Evolutionary conservation across 2,329 filamentous ascomycete genomes (phyloP).

Genomic region (Penicillium aurantiogriseum): DNA sequence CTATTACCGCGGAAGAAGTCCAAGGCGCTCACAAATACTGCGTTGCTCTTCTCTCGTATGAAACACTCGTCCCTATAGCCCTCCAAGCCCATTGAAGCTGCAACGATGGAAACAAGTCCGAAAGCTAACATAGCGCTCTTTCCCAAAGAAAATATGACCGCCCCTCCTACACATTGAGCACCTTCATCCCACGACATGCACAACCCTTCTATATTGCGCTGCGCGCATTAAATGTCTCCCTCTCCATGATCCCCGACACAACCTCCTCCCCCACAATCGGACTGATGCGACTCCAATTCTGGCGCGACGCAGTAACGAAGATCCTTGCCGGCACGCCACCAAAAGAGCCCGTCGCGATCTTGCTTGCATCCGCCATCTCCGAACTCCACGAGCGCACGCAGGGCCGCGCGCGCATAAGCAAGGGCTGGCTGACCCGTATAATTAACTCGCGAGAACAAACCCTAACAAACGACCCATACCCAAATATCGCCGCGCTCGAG

Average conservation of each 20-base stretch:
- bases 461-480: constrained; percentile 79
- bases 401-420: constrained; percentile 55
- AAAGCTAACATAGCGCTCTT: not conserved
- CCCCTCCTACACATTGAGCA: constrained; percentile 79
- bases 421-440: constrained; percentile 73
- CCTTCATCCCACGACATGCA: constrained; percentile 73
- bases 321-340: constrained; percentile 76
- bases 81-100: not conserved
- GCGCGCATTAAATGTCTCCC: constrained; percentile 87
- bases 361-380: constrained; percentile 71
- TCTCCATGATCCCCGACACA: constrained; percentile 83
- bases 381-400: constrained; percentile 51
- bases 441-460: constrained; percentile 79
- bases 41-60: constrained; percentile 56
- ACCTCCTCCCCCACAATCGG: constrained; percentile 87
- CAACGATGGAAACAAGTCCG: not conserved
- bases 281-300: constrained; percentile 89
- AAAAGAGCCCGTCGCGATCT: constrained; percentile 84
- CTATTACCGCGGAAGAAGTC: constrained; percentile 46
- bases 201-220: constrained; percentile 86
- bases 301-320: constrained; percentile 78
- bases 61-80: not conserved
- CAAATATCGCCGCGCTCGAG: constrained; percentile 71
- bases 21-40: constrained; percentile 59
- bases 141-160: constrained; percentile 74